Evolutionary conservation across 805 yeast species (phyloP), one percentile per base, ranked within the genome.

Genomic region (Candida argentea): DNA sequence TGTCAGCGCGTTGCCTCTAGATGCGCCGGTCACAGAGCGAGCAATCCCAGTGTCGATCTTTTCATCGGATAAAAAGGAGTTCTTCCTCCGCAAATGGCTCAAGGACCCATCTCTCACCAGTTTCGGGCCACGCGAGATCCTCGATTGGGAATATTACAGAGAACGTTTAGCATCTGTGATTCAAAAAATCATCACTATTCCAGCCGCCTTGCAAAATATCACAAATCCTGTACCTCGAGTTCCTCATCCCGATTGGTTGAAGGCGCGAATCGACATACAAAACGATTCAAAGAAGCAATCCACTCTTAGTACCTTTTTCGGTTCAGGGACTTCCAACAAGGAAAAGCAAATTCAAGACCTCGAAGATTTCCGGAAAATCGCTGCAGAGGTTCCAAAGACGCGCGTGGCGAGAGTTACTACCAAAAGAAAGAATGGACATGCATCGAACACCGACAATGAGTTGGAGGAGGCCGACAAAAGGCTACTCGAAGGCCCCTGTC

Each of bases 21-120:
- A 78, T 24, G 79, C 94, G 1, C 95, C 98, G 0, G 87, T 87
- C 17, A 85, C 98, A 0, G 97, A 89, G 46, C 68, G 99, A 39
- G 98, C 99, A 0, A 67, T 91, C 25, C 99, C 99, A 0, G 94
- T 93, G 5, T 91, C 95, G 0, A 86, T 91, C 12, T 93, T 91
- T 48, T 80, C 95, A 0, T 78, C 96, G 0, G 95, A 86, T 17
- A 78, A 80, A 29, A 86, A 85, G 49, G 68, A 76, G 34, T 69
- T 68, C 24, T 91, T 72, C 45, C 55, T 91, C 46, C 70, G 87
- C 42, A 76, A 83, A 43, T 91, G 99, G 99, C 62, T 87, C 21
- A 66, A 73, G 32, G 94, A 89, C 42, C 74, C 82, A 0, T 63
- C 82, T 0, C 50, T 89, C 24, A 81, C 74, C 3, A 73, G 76